phyloP scores from a whole-genome alignment of 805 yeast genomes.

The Naumovozyma castellii region DNA sequence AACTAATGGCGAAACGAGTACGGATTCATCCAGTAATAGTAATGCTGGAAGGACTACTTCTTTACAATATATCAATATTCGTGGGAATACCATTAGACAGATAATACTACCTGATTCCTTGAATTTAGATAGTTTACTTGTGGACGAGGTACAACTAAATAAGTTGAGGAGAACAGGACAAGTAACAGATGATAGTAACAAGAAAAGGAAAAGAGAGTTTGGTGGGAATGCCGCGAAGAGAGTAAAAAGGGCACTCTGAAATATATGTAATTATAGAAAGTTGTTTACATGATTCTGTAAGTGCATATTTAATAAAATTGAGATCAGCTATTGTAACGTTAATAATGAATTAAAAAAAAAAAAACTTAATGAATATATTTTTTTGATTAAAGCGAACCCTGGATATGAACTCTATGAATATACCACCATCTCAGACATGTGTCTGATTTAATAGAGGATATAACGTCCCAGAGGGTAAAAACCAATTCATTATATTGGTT shows the following conservation, averaged over 20 bases:
- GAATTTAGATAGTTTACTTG: conserved; percentile 55
- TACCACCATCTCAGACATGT: conserved; percentile 27
- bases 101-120: conserved; percentile 78
- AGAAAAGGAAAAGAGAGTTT: conserved; percentile 20
- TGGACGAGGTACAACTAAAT: conserved; percentile 33
- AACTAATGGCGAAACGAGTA: conserved; percentile 7
- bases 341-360: too few relatives aligned
- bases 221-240: conserved; percentile 23
- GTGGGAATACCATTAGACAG: conserved; percentile 84
- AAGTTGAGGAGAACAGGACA: conserved; percentile 23
- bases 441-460: conserved; percentile 13
- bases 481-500: conserved; percentile 7
- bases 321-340: background rate
- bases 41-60: conserved; percentile 43
- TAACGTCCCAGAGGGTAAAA: conserved; percentile 16
- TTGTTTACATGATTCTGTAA: too few relatives aligned
- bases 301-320: background rate
- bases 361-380: too few relatives aligned
- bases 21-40: conserved; percentile 3
- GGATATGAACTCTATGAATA: conserved; percentile 4
- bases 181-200: conserved; percentile 16
- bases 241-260: conserved; percentile 23
- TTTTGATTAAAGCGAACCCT: conserved; percentile 5
- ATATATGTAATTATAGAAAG: background rate
- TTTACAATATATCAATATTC: conserved; percentile 67